Evolutionary conservation across 23 red algal species (phyloP), one percentile per base, ranked within the genome.

Genomic region (Gracilaria domingensis): DNA sequence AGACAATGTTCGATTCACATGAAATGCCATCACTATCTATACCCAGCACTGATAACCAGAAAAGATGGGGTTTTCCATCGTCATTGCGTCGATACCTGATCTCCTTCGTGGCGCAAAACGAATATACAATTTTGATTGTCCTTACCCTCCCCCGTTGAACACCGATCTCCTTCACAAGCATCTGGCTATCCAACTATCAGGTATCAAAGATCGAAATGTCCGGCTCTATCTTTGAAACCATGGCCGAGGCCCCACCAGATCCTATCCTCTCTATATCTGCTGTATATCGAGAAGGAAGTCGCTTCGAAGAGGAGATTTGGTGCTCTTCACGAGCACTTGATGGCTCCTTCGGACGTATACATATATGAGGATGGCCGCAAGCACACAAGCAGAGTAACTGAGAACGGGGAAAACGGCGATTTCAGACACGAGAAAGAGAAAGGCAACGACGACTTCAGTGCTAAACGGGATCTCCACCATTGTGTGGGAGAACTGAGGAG

Each of bases 221-320:
- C 23, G 5, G 28, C 69, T 89, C 84, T 6, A 47, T 93, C 56
- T 94, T 97, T 73, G 73, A 66, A 51, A 4, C 5, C 0, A 82
- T 95, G 65, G 92, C 92, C 24, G 79, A 76, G 37, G 97, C 94
- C 23, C 90, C 94, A 2, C 84, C 90, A 26, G 97, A 99, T 79
- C 83, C 97, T 13, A 99, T 99, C 58, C 82, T 99, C 48, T 86
- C 85, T 75, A 66, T 99, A 34, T 83, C 82, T 53, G 66, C 76
- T 12, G 33, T 62, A 4, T 96, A 86, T 61, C 88, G 82, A 36
- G 89, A 53, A 0, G 97, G 90, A 91, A 57, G 97, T 99, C 17
- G 97, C 94, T 42, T n/a, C 59, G 21, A 30, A 64, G 17, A 64
- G 59, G 59, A 64, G 21, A 64, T 64, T 64, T 64, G n/a, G 21